Base-by-base conservation (phyloP, 78 protist species). In the Bodo saltans region DNA sequence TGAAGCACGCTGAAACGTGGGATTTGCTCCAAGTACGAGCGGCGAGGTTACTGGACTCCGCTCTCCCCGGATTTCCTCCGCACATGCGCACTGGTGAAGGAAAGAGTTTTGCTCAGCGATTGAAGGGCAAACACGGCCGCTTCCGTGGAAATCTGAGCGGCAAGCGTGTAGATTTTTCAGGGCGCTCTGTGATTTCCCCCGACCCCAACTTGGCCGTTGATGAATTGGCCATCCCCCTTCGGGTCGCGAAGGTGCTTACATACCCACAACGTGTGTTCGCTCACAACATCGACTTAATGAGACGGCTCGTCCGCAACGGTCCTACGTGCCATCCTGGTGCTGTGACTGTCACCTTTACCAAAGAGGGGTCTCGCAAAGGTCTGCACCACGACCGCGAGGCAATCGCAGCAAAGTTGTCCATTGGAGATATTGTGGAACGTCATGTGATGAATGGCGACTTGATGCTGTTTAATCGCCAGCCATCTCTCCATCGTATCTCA, bases 151-250 rank as follows among this genome's bases (percentile, higher is more conserved):
- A 97, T 72, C 79, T 96, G 33, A 89, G 95, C 11, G 99, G 99
- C 47, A 98, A 98, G 89, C 97, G 99, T 38, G 99, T 97, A 34
- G 97, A 98, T 76, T 97, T 97, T 83, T 92, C 97, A 8, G 95
- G 96, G 2, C 93, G 99, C 40, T 97, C 99, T 0, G 99, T 98
- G 68, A 99, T 99, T 81, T 92, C 97, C 11, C 99, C 99, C 1
- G 99, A 99, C 85, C 99, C 99, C 27, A 98, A 99, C 89, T 84
- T 98, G 23, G 37, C 68, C 38, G 93, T 99, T 78, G 90, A 93
- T 70, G 96, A 98, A 79, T 98, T 95, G 0, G 94, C 91, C 8
- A 94, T 97, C 17, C 99, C 99, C 0, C 78, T 42, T 21, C 88
- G 69, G 52, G 89, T 97, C 25, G 98, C 99, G 12, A 79, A 85